A percentile compares a stretch with the other conserved stretches of the same genome.
These are phyloP conservation scores for Colletotrichum magnum DNA, from an alignment of 2,329 filamentous ascomycete species.

Conservation along the genomic window DNA sequence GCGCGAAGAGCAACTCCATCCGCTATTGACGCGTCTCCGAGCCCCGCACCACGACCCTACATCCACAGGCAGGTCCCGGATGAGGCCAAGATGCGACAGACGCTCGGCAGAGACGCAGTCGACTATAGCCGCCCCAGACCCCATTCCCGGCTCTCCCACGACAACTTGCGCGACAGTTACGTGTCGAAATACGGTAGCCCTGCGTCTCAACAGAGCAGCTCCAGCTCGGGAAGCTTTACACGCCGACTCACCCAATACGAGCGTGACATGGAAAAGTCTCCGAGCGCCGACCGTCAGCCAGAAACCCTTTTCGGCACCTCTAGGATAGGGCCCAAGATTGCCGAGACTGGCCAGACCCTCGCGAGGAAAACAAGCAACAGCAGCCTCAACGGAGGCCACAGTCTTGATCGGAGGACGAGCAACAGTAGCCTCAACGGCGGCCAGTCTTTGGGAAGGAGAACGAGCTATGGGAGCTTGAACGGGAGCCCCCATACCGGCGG, in stretches of 20 bases:
- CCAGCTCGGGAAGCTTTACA: slow-evolving; percentile 39
- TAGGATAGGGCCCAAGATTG: slow-evolving; percentile 51
- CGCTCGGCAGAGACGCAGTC: slow-evolving; percentile 49
- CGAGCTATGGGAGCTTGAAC: slow-evolving; percentile 42
- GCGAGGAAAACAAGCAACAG: slow-evolving; percentile 53
- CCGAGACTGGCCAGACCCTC: slow-evolving; percentile 52
- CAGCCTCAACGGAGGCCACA: slow-evolving; percentile 46
- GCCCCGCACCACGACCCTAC: slow-evolving; percentile 64
- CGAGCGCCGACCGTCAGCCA: slow-evolving; percentile 42
- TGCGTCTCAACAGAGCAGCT: slow-evolving; percentile 38
- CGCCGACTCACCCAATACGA: slow-evolving; percentile 32
- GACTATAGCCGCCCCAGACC: slow-evolving; percentile 46
- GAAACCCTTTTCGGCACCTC: slow-evolving; percentile 54
- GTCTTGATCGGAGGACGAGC: slow-evolving; percentile 31
- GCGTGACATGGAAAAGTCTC: slow-evolving; percentile 39
- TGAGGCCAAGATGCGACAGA: slow-evolving; percentile 48
- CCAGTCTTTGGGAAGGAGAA: slow-evolving; percentile 27
- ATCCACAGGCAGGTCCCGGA: slow-evolving; percentile 51
- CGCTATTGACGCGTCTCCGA: slow-evolving; percentile 62
- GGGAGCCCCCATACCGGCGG: slow-evolving; percentile 27
- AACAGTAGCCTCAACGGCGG: slow-evolving; percentile 42
- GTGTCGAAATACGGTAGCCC: slow-evolving; percentile 40
- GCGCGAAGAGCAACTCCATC: slow-evolving; percentile 42
- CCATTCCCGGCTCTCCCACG: slow-evolving; percentile 42
- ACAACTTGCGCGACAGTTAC: slow-evolving; percentile 44